Conservation (phyloP, 257 asterid species). For the Nyctanthes arbortristis region DNA sequence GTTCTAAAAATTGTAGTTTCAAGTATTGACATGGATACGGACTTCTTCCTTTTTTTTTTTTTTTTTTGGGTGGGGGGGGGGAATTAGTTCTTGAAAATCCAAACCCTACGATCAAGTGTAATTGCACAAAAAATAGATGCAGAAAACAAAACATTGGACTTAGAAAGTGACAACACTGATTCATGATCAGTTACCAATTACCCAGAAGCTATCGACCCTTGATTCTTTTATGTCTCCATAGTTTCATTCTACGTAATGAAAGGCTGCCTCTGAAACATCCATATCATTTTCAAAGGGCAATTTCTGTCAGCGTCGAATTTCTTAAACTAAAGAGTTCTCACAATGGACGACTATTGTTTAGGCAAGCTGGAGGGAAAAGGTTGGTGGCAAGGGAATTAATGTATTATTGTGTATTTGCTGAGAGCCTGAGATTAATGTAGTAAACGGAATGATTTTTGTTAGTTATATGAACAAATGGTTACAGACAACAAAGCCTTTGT, state of each 20-base stretch:
- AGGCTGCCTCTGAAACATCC: conserved; percentile 35
- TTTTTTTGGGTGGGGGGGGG: no score
- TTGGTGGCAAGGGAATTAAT: no score
- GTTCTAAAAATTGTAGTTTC: not conserved
- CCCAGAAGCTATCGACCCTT: not conserved
- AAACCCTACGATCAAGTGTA: no score
- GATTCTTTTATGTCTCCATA: not conserved
- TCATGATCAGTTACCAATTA: not conserved
- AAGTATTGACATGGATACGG: not conserved
- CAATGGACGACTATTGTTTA: not conserved
- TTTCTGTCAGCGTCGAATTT: not conserved
- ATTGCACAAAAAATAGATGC: no score
- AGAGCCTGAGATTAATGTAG: not conserved
- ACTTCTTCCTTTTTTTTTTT: no score
- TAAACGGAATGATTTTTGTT: not conserved
- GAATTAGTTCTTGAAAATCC: no score
- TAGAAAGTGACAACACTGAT: not conserved
- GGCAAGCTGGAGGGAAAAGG: not conserved
- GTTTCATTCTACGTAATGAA: not conserved
- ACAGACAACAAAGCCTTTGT: conserved; percentile 7
- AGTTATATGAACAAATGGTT: not conserved
- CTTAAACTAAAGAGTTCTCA: not conserved
- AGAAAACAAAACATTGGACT: no score
- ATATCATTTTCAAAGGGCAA: not conserved
- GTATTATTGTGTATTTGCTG: not conserved